phyloP scores from a whole-genome alignment of 352 stramenopile species.

The Pilasporangium apinafurcum region DNA sequence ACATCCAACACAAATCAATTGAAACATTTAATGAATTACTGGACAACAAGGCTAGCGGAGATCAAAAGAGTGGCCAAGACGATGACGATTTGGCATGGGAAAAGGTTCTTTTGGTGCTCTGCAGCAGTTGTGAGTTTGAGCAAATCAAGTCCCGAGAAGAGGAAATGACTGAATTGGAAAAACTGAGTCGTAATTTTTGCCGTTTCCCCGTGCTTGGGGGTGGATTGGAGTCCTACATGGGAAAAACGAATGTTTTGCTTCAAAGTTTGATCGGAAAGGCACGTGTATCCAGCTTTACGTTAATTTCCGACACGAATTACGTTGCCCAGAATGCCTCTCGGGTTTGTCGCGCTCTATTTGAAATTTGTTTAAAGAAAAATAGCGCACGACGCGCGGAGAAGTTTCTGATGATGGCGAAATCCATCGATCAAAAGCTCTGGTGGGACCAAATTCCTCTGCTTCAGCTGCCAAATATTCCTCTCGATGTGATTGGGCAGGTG shows the following conservation, averaged over 20 bases:
- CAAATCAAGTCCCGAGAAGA: conserved; percentile 96
- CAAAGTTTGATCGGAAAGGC: conserved; percentile 78
- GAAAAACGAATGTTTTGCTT: conserved; percentile 97
- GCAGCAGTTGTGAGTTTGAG: conserved; percentile 92
- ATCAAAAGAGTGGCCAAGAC: conserved; percentile 10
- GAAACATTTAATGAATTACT: conserved; percentile 97
- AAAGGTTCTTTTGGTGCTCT: conserved; percentile 63
- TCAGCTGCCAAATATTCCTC: conserved; percentile 87
- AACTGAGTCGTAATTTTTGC: conserved; percentile 85
- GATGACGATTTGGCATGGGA: conserved; percentile 61
- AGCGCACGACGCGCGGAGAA: conserved; percentile 86
- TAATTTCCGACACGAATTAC: conserved; percentile 99
- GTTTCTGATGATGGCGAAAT: conserved; percentile 95
- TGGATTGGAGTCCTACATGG: conserved; percentile 87
- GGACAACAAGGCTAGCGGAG: conserved; percentile 16
- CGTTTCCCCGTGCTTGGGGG: conserved; percentile 87
- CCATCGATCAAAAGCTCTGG: conserved; percentile 97
- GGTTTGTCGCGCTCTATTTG: conserved; percentile 97
- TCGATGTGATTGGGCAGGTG: conserved; percentile 85
- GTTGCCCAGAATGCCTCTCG: conserved; percentile 97
- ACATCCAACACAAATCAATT: conserved; percentile 98
- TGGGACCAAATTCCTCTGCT: conserved; percentile 94
- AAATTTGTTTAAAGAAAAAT: conserved; percentile 95
- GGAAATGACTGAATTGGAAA: conserved; percentile 91
- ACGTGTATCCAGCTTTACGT: conserved; percentile 93